Evolutionary conservation across 257 asterid species (phyloP), one percentile per base, ranked within the genome.

Genomic region (Petrea volubilis): DNA sequence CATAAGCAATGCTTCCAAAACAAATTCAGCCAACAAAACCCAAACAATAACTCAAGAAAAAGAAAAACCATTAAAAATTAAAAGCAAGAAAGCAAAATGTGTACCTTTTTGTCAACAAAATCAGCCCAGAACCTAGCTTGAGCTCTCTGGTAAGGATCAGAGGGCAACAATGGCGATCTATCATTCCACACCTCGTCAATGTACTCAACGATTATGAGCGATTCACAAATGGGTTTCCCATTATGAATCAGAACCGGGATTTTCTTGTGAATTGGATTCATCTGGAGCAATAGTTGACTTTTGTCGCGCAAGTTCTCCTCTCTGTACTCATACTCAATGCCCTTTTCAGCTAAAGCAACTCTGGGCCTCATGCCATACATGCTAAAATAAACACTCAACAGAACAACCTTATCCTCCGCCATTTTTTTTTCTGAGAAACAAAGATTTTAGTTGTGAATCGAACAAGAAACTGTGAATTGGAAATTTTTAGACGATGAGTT

Each of bases 271-370:
- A 82, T 49, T 21, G 87, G 87, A 81, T 84, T 84, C 82, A 73
- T 72, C 58, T 78, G 40, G 0, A 83, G 68, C 2, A 74, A 67
- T 7, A 78, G 52, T 11, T 24, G 44, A 11, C 77, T 67, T 41
- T 75, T 80, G 38, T 68, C 27, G 41, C 0, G 13, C 64, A 82
- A 41, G 11, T 82, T 47, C 25, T 86, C 77, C 23, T n/a, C n/a
- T n/a, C n/a, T n/a, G n/a, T n/a, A n/a, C n/a, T n/a, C n/a, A n/a
- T n/a, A n/a, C n/a, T n/a, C 43, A 3, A 87, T 34, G 3, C 81
- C 82, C 66, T 84, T 87, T 46, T 80, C 90, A 1, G 82, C 82
- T 46, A 84, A n/a, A 10, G 92, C 87, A 2, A 86, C 31, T 68
- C 82, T 76, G 1, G 24, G 83, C 69, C 89, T 78, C 83, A 84